A percentile compares a stretch with the other conserved stretches of the same genome.
phyloP scores from a whole-genome alignment of 169 alveolate species.

The Theileria parva region DNA sequence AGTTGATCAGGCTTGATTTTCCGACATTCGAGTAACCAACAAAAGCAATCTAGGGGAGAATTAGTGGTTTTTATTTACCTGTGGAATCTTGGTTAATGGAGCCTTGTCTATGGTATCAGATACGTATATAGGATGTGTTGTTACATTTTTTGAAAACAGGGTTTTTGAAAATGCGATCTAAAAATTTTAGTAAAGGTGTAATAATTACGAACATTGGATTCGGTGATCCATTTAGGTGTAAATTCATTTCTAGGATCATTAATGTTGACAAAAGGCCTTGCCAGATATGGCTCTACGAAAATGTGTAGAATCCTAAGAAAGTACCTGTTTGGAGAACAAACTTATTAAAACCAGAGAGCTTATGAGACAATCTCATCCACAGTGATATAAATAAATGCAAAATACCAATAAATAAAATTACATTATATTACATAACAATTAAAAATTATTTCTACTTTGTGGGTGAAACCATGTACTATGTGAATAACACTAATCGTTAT shows the following conservation, averaged over 20 bases:
- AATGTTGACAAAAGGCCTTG: constrained; percentile 75
- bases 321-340: not conserved
- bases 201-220: constrained; percentile 60
- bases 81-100: constrained; percentile 73
- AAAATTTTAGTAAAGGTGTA: not conserved
- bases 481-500: not conserved
- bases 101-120: constrained; percentile 82
- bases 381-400: not conserved
- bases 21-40: constrained; percentile 93
- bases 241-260: constrained; percentile 49
- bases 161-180: constrained; percentile 26
- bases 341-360: not conserved
- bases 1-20: constrained; percentile 89
- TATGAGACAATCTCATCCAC: not conserved
- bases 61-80: constrained; percentile 56
- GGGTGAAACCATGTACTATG: not conserved
- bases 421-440: constrained; percentile 1
- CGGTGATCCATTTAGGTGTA: constrained; percentile 67
- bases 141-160: constrained; percentile 73
- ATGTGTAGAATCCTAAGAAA: not conserved
- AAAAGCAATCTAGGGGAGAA: constrained; percentile 79
- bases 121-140: constrained; percentile 83
- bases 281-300: constrained; percentile 67
- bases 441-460: constrained; percentile 1
- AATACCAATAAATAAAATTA: not conserved